These are phyloP conservation scores for Kuraishia hungarica DNA, from an alignment of 805 yeast species.

Conservation along the genomic window DNA sequence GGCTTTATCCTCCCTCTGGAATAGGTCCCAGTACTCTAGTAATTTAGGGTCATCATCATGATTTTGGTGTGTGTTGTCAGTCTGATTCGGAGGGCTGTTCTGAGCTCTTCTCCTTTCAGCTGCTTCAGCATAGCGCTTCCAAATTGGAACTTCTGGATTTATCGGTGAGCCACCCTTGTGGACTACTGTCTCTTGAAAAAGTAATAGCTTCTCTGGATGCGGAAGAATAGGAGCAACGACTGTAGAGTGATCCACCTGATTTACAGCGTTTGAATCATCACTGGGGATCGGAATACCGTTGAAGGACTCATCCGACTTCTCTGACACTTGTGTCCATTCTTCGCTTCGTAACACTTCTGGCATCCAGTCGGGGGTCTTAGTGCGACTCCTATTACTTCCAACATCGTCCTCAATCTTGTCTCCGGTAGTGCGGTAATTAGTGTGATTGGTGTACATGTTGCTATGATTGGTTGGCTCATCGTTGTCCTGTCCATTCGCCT, in stretches of 20 bases:
- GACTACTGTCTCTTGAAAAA: background rate
- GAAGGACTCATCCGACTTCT: background rate
- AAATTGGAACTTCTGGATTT: background rate
- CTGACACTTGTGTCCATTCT: background rate
- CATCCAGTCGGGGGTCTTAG: background rate
- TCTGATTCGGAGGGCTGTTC: background rate
- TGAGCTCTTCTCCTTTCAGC: background rate
- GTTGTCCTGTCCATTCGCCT: background rate
- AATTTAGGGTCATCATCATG: background rate
- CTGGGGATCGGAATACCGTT: background rate
- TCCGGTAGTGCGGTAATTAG: background rate
- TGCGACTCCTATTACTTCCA: background rate
- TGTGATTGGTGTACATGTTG: no score
- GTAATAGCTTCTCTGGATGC: background rate
- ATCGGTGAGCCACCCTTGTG: background rate
- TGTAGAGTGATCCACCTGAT: background rate
- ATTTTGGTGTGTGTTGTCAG: background rate
- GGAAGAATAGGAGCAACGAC: background rate
- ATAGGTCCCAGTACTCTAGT: background rate
- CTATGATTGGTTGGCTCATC: no score
- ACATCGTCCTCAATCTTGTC: no score
- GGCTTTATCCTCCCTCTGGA: background rate
- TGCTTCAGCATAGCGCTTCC: conserved; percentile 2
- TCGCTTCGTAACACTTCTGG: background rate
- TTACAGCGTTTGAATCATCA: background rate